These are phyloP conservation scores for Daldinia decipiens DNA, from an alignment of 495 filamentous ascomycete genomes.

Conservation along the genomic window DNA sequence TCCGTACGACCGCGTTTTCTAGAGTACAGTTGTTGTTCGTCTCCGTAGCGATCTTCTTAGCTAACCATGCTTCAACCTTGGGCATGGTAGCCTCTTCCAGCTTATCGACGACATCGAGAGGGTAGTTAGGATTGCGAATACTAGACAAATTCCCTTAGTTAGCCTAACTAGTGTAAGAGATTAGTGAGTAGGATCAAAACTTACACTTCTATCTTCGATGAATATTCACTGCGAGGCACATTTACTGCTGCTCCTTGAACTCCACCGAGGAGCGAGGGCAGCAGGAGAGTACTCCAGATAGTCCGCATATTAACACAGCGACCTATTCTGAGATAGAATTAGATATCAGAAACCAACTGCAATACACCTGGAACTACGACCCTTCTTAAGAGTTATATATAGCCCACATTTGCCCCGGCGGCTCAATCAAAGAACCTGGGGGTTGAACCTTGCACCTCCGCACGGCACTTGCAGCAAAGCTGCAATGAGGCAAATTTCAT, in stretches of 20 bases:
- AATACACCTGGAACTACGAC: slow-evolving; percentile 16
- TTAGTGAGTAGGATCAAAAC: slow-evolving; percentile 9
- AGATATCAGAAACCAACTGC: slow-evolving; percentile 16
- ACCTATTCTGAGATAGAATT: slow-evolving; percentile 22
- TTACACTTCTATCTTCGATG: slow-evolving; percentile 50
- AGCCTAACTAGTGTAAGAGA: slow-evolving; percentile 4
- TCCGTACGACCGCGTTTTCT: slow-evolving; percentile 58
- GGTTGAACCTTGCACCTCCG: slow-evolving; percentile 38
- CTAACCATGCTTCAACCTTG: slow-evolving; percentile 52
- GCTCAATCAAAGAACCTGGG: slow-evolving; percentile 44
- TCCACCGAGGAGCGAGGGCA: slow-evolving; percentile 50
- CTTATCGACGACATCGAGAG: slow-evolving; percentile 54
- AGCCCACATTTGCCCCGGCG: slow-evolving; percentile 40
- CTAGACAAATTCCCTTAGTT: slow-evolving; percentile 17
- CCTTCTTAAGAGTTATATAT: slow-evolving; percentile 39
- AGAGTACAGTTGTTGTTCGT: slow-evolving; percentile 60
- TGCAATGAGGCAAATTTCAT: slow-evolving; percentile 46
- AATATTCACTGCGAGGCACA: slow-evolving; percentile 37
- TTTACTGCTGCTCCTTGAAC: slow-evolving; percentile 33
- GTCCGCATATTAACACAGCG: slow-evolving; percentile 48
- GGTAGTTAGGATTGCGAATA: slow-evolving; percentile 50
- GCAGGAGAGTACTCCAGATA: slow-evolving; percentile 47
- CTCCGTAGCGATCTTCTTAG: slow-evolving; percentile 47
- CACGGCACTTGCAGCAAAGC: slow-evolving; percentile 45
- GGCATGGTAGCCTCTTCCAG: slow-evolving; percentile 51